A percentile compares a stretch with the other conserved stretches of the same genome.
Evolutionary conservation across 73 alveolate genomes (phyloP).

Genomic region (Paramecium primaurelia): DNA sequence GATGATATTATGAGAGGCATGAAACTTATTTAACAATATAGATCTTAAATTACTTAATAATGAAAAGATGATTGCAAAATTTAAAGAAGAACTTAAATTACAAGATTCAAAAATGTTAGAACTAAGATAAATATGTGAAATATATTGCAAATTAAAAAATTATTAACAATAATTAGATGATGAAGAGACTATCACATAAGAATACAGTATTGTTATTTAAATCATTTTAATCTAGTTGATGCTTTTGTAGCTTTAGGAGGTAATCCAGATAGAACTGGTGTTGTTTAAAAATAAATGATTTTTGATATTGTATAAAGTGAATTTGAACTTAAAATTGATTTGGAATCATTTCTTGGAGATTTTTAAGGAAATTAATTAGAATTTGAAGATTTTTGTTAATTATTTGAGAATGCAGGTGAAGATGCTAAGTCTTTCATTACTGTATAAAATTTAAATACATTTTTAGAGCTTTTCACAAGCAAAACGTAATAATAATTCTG

Average conservation of each 20-base stretch:
- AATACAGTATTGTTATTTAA: neutral
- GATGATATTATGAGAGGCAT: conserved; percentile 30
- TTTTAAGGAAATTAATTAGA: conserved; percentile 51
- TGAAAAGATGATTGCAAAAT: neutral
- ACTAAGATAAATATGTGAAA: neutral
- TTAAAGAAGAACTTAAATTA: neutral
- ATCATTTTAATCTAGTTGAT: conserved; percentile 53
- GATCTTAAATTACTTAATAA: neutral
- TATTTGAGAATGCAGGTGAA: conserved; percentile 22
- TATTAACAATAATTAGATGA: neutral
- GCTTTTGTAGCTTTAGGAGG: conserved; percentile 79
- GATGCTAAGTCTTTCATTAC: conserved; percentile 35
- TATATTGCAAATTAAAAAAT: neutral
- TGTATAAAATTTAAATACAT: neutral
- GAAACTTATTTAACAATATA: neutral
- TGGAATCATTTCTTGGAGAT: conserved; percentile 69
- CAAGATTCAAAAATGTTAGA: neutral
- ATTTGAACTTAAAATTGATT: conserved; percentile 67
- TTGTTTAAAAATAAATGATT: conserved; percentile 51
- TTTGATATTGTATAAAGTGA: conserved; percentile 64
- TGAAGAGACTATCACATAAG: conserved; percentile 10
- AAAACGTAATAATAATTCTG: neutral
- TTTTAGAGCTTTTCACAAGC: neutral
- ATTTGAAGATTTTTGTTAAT: conserved; percentile 16
- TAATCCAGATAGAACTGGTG: conserved; percentile 57